Percentiles rank a stretch among this genome's conserved stretches.
Evolutionary conservation across 2,329 filamentous ascomycete genomes (phyloP).

Genomic region (Pseudogymnoascus sp.): DNA sequence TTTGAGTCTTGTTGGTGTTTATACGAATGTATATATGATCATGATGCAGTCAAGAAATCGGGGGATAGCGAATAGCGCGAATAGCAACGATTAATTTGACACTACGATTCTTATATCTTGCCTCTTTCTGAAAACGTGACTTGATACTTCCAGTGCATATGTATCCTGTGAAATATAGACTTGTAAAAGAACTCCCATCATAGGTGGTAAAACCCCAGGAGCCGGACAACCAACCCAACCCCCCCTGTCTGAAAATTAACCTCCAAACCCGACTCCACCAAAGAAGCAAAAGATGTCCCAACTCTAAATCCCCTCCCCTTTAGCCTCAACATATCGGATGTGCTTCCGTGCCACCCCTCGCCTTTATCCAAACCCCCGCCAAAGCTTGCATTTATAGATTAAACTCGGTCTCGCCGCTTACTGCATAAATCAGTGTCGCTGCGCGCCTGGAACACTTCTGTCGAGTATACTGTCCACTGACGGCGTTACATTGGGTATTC

Average conservation of each 20-base stretch:
- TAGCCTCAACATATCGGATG: background rate
- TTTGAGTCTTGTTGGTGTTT: conserved; percentile 2
- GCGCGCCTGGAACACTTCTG: background rate
- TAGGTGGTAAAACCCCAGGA: background rate
- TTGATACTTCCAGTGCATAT: no score
- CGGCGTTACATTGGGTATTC: background rate
- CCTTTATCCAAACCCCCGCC: background rate
- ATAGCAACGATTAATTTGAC: conserved; percentile 7
- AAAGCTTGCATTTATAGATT: conserved; percentile 5
- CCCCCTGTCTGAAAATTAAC: background rate
- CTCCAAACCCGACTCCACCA: background rate
- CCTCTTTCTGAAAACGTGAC: background rate
- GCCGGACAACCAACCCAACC: background rate
- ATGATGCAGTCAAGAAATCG: conserved; percentile 6
- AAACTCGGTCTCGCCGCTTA: background rate
- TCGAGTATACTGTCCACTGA: background rate
- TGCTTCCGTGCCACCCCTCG: background rate
- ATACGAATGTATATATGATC: conserved; percentile 6
- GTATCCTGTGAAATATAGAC: background rate
- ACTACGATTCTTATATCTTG: background rate
- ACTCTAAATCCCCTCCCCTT: background rate
- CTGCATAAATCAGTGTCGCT: background rate
- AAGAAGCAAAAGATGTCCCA: background rate
- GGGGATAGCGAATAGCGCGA: background rate
- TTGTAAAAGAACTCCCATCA: background rate